These are phyloP conservation scores for Suillus lakei DNA, from an alignment of 768 basidiomycete genomes.

Conservation along the genomic window DNA sequence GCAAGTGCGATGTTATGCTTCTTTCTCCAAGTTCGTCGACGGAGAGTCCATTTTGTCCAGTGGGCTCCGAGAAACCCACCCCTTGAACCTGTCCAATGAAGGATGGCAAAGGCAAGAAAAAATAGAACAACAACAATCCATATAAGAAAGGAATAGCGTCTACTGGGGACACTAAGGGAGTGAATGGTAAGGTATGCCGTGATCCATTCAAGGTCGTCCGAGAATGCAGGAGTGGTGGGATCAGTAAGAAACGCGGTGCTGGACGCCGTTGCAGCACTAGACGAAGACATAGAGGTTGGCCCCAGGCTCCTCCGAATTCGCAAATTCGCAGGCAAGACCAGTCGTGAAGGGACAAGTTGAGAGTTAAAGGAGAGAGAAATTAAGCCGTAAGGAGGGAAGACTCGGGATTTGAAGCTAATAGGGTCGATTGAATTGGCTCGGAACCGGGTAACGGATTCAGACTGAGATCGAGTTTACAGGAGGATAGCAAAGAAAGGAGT, in stretches of 20 bases:
- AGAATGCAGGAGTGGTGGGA: conserved; percentile 48
- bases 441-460: not conserved
- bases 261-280: not conserved
- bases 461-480: not conserved
- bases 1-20: conserved; percentile 44
- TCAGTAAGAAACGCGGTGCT: conserved; percentile 32
- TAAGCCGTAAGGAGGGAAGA: not conserved
- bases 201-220: conserved; percentile 55
- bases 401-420: not conserved
- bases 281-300: conserved; percentile 9
- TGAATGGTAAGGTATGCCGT: conserved; percentile 62
- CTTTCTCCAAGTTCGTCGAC: conserved; percentile 62
- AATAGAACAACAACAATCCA: conserved; percentile 57
- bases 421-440: not conserved
- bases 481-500: not conserved
- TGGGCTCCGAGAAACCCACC: conserved; percentile 51
- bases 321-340: not conserved
- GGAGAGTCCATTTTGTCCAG: conserved; percentile 64
- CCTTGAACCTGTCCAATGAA: conserved; percentile 48
- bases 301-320: not conserved
- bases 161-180: conserved; percentile 53
- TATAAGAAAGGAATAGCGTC: conserved; percentile 60
- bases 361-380: not conserved
- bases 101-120: conserved; percentile 43
- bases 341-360: not conserved